Base-by-base conservation (phyloP, 2,329 filamentous ascomycete genomes). In the Fusarium proliferatum region DNA sequence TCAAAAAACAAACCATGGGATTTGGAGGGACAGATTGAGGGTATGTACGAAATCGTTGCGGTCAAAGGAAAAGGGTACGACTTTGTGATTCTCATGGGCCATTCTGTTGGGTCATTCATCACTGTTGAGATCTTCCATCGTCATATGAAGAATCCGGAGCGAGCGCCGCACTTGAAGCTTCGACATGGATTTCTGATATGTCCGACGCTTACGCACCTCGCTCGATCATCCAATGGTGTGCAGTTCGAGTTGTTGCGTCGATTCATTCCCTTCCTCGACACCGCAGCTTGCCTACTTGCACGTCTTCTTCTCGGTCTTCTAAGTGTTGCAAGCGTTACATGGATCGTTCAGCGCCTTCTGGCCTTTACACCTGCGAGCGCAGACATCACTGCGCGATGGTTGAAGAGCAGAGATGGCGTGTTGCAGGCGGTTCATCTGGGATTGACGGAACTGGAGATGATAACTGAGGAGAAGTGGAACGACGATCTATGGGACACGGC, bases 21-120 rank as follows among this genome's bases (percentile, higher is more conserved):
- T 57, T 80, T 92, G 11, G 85, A 89, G 61, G 84, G 84, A 17
- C 88, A 91, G 80, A 87, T 91, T 64, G 79, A 82, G 65, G 79
- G 82, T 41, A 78, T 84, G 10, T 85, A 85, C 55, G 72, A 79
- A 3, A 80, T 84, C 16, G 74, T 88, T 9, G 79, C 81, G 3
- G 53, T 77, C 6, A 78, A 79, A 48, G 83, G 81, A 41, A 76
- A 80, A 52, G 79, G 82, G 0, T 91, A 88, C 72, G 85, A 90
- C 77, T 85, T 85, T 56, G 88, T 94, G 23, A 85, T 94, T 12
- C 82, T 95, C 21, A 88, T 93, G 56, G 93, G 92, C 8, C 93
- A 95, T 81, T 94, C 92, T 0, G 91, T 95, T 2, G 93, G 93
- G 30, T 85, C 89, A 15, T 95, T 93, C 79, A 91, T 95, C 26